phyloP scores from a whole-genome alignment of 768 basidiomycete species.

The Hebeloma cylindrosporum region DNA sequence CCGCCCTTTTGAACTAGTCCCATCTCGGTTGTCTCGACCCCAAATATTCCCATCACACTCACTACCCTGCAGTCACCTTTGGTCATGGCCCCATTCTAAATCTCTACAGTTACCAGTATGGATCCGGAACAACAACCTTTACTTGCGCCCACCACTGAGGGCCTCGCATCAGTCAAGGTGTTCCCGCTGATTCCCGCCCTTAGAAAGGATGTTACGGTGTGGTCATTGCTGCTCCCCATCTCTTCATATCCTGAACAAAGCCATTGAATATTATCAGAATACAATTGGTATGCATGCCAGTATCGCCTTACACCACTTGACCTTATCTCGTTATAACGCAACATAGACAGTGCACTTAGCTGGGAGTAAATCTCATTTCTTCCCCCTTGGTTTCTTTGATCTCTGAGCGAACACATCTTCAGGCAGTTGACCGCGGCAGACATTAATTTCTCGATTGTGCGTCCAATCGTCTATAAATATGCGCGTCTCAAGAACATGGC shows the following conservation, averaged over 20 bases:
- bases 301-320: slow-evolving; percentile 1
- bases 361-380: slow-evolving; percentile 65
- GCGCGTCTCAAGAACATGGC: slow-evolving; percentile 75
- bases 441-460: slow-evolving; percentile 76
- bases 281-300: slow-evolving; percentile 40
- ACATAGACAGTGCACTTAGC: slow-evolving; percentile 64
- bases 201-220: slow-evolving; percentile 67
- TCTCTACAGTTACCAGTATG: slow-evolving; percentile 31
- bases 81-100: not conserved
- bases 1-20: slow-evolving; percentile 4
- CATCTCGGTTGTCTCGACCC: slow-evolving; percentile 1
- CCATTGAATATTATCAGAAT: slow-evolving; percentile 28
- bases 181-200: slow-evolving; percentile 79
- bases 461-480: slow-evolving; percentile 78
- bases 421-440: slow-evolving; percentile 85
- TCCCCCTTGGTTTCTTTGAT: slow-evolving; percentile 4
- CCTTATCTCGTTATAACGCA: slow-evolving; percentile 16
- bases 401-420: too few relatives aligned
- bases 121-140: slow-evolving; percentile 44
- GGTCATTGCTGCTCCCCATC: too few relatives aligned
- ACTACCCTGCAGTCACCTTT: not conserved
- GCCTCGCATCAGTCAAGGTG: slow-evolving; percentile 64
- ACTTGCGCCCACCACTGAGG: slow-evolving; percentile 57
- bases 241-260: slow-evolving; percentile 6
- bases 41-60: slow-evolving; percentile 1